Evolutionary conservation across 352 stramenopile species (phyloP), one percentile per base, ranked within the genome.

Genomic region (Phytopythium mirpurense): DNA sequence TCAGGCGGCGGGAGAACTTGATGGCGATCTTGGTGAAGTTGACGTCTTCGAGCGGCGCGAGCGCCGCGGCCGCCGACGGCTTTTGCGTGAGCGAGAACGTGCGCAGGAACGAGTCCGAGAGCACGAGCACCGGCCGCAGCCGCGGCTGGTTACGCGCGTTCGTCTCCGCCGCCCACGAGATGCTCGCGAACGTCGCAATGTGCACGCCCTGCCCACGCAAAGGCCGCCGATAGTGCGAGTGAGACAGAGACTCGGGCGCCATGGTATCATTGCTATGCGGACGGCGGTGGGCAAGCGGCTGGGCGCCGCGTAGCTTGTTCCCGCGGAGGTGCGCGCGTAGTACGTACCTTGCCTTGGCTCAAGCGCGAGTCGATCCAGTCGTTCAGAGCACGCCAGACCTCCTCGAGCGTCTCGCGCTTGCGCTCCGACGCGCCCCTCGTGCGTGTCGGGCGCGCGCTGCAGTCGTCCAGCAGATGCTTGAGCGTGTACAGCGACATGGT

Each of bases 11-110:
- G 18, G 78, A 89, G 55, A 82, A 91, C 50, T 88, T 90, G 69
- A 88, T 90, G 57, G 80, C 80, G 51, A 90, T 83, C 55, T 90
- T 90, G 27, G 75, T 88, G 53, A 88, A 88, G 51, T 88, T 88
- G 61, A 88, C 82, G 54, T 90, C 77, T 47, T 90, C 80, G 19
- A 85, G 70, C n/a, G 79, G 68, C 23, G 71, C 70, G 11, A 88
- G 54, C 12, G 71, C 58, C 0, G 59, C 36, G 23, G 21, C 51
- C 16, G 42, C 54, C 1, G 59, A 24, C 14, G 72, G 70, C 56
- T 74, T 77, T 41, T 86, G 73, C 29, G 74, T 63, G 10, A 90
- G 65, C 9, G 70, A 68, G 31, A 88, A 88, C 1, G 80, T 86
- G 42, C 77, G 77, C 36, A 73, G 52, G 47, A 84, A 90, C 2